Evolutionary conservation across 2,329 filamentous ascomycete genomes (phyloP).

Genomic region (Atkinsonella hypoxylon): DNA sequence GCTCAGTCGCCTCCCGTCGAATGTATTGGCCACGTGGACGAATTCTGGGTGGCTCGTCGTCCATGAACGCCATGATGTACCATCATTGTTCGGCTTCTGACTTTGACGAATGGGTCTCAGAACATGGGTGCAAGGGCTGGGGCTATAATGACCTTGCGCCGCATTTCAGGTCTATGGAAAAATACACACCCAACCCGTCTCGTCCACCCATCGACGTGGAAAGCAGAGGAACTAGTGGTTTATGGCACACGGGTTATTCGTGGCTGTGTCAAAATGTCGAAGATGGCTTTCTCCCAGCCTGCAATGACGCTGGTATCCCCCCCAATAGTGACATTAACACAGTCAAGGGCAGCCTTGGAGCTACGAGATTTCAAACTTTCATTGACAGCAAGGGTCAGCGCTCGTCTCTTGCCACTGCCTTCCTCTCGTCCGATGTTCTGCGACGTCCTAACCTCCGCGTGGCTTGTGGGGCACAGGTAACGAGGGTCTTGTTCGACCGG

Average conservation of each 20-base stretch:
- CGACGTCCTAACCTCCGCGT: constrained; percentile 10
- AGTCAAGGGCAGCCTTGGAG: constrained; percentile 8
- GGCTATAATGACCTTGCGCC: constrained; percentile 11
- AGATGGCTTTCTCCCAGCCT: constrained; percentile 10
- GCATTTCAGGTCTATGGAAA: constrained; percentile 11
- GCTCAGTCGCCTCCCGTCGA: constrained; percentile 10
- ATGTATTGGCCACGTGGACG: constrained; percentile 14
- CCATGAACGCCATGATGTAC: constrained; percentile 15
- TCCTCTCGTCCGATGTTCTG: constrained; percentile 8
- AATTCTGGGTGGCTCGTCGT: constrained; percentile 13
- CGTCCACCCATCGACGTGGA: constrained; percentile 8
- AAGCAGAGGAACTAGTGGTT: constrained; percentile 7
- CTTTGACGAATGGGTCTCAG: constrained; percentile 11
- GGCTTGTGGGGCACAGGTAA: constrained; percentile 9
- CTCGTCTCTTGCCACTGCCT: constrained; percentile 12
- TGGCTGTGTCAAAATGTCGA: constrained; percentile 8
- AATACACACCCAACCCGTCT: constrained; percentile 10
- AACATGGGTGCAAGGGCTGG: constrained; percentile 11
- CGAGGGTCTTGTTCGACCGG: constrained; percentile 9
- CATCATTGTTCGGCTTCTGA: constrained; percentile 12
- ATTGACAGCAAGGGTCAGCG: constrained; percentile 10
- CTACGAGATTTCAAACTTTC: constrained; percentile 10
- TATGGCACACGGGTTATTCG: constrained; percentile 12
- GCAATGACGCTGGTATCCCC: constrained; percentile 7
- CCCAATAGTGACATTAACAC: constrained; percentile 10